These are phyloP conservation scores for Citrullus colocynthis DNA, from an alignment of 306 rosid species.

Conservation along the genomic window DNA sequence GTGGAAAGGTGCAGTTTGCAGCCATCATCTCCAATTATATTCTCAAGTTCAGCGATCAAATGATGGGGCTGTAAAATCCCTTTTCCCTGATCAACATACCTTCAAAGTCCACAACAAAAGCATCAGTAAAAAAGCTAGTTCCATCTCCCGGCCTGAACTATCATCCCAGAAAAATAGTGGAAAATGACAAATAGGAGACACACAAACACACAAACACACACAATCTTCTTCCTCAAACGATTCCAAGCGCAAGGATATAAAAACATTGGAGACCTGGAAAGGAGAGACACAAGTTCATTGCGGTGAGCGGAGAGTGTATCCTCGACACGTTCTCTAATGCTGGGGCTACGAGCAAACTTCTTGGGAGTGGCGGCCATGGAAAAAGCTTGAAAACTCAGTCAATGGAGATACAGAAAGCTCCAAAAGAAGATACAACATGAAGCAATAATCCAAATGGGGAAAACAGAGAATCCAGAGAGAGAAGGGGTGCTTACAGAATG, in stretches of 20 bases:
- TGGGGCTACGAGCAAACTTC: constrained; percentile 48
- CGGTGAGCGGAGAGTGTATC: constrained; percentile 80
- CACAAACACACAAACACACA: no score
- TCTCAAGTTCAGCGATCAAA: constrained; percentile 67
- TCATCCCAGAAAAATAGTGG: no score
- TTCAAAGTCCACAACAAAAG: constrained; percentile 8
- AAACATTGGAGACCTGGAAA: constrained; percentile 44
- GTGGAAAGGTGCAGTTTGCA: constrained; percentile 20
- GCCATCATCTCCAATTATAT: constrained; percentile 23
- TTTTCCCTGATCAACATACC: constrained; percentile 83
- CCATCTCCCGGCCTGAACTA: no score
- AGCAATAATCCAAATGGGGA: neutral
- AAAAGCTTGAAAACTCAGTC: neutral
- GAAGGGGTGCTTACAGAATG: neutral
- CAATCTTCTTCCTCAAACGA: no score
- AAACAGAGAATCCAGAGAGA: neutral
- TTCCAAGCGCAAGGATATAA: neutral
- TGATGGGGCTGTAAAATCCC: constrained; percentile 82
- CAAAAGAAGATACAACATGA: neutral
- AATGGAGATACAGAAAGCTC: neutral
- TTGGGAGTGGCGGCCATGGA: constrained; percentile 35
- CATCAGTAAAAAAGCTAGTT: neutral
- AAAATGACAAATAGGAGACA: no score
- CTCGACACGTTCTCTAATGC: constrained; percentile 68
- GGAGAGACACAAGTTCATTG: constrained; percentile 72